Percentiles rank a stretch among this genome's conserved stretches.
These are phyloP conservation scores for Gelatoporia subvermispora DNA, from an alignment of 768 basidiomycete genomes.

Conservation along the genomic window DNA sequence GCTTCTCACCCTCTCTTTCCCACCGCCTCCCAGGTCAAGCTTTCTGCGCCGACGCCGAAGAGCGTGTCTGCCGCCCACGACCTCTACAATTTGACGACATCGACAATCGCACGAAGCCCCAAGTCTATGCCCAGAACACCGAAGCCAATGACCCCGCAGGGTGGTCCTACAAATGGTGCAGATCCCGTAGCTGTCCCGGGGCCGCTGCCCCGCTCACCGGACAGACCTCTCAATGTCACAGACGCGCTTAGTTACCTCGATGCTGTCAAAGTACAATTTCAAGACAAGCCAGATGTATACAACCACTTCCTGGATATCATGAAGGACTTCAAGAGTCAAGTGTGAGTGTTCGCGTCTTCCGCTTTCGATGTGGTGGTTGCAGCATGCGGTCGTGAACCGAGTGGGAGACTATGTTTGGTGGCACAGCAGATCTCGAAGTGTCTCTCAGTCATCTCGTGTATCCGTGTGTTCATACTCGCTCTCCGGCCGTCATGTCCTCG, in stretches of 20 bases:
- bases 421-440: too few species aligned
- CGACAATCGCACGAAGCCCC: slow-evolving; percentile 5
- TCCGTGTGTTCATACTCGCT: not conserved
- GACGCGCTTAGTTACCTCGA: slow-evolving; percentile 93
- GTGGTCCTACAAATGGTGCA: slow-evolving; percentile 3
- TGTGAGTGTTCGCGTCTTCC: slow-evolving; percentile 44
- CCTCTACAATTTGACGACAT: slow-evolving; percentile 9
- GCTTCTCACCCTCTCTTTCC: slow-evolving; percentile 1
- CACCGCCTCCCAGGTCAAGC: slow-evolving; percentile 4
- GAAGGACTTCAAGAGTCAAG: slow-evolving; percentile 99
- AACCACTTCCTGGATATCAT: slow-evolving; percentile 94
- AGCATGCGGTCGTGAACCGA: too few species aligned
- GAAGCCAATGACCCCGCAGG: slow-evolving; percentile 10
- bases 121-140: slow-evolving; percentile 10
- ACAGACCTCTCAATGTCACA: slow-evolving; percentile 79
- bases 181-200: slow-evolving; percentile 9
- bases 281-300: slow-evolving; percentile 88
- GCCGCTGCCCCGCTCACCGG: slow-evolving; percentile 7
- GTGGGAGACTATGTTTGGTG: too few species aligned
- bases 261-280: slow-evolving; percentile 89
- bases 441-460: too few species aligned
- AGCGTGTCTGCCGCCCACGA: slow-evolving; percentile 1
- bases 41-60: slow-evolving; percentile 11
- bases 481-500: not conserved
- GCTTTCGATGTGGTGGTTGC: too few species aligned